phyloP scores from a whole-genome alignment of 2,329 filamentous ascomycete species.

The Cladosporium sp. region DNA sequence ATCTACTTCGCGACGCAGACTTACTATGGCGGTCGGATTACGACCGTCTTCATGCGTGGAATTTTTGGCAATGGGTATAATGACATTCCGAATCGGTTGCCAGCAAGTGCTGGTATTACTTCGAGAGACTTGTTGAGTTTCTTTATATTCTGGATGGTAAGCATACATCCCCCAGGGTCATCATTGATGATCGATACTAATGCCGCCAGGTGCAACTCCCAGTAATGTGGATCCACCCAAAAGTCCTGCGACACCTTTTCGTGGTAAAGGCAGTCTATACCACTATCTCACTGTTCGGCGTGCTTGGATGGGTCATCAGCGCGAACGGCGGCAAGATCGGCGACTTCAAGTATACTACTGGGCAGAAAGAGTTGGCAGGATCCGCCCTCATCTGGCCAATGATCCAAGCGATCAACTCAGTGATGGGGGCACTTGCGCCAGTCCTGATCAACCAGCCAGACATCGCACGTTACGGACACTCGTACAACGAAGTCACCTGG shows the following conservation, averaged over 20 bases:
- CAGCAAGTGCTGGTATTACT: conserved; percentile 29
- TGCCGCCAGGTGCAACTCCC: conserved; percentile 20
- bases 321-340: conserved; percentile 27
- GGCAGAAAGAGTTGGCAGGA: conserved; percentile 9
- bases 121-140: conserved; percentile 32
- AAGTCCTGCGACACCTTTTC: conserved; percentile 43
- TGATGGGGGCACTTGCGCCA: conserved; percentile 39
- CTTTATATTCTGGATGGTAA: conserved; percentile 28
- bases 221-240: conserved; percentile 42
- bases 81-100: conserved; percentile 28
- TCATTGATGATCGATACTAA: not conserved
- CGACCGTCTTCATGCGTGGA: conserved; percentile 27
- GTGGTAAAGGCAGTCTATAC: conserved; percentile 41
- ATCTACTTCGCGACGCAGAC: conserved; percentile 36
- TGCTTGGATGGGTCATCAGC: conserved; percentile 35
- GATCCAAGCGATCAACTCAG: conserved; percentile 40
- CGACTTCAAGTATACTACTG: conserved; percentile 40
- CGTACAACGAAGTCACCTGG: conserved; percentile 39
- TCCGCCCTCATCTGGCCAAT: conserved; percentile 35
- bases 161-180: not conserved
- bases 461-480: conserved; percentile 40
- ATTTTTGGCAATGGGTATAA: conserved; percentile 37
- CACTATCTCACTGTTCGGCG: conserved; percentile 31
- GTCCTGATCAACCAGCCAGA: conserved; percentile 47
- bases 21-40: conserved; percentile 22